phyloP scores from a whole-genome alignment of 208 protist genomes.

The Leishmania braziliensis region DNA sequence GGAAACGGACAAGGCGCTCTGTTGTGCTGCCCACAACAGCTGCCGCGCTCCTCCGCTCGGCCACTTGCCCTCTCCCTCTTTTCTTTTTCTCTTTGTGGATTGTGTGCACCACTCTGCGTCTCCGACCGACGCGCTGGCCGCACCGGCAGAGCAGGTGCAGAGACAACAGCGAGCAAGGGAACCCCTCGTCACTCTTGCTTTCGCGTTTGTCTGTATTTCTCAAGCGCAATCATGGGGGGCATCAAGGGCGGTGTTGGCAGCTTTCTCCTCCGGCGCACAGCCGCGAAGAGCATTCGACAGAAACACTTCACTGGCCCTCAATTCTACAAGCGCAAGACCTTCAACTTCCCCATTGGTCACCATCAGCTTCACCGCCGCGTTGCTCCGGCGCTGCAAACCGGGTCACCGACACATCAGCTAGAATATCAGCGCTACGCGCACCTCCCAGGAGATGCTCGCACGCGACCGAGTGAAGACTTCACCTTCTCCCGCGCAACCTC shows the following conservation, averaged over 20 bases:
- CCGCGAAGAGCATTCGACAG: constrained; percentile 72
- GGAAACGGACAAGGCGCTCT: background rate
- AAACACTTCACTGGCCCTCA: constrained; percentile 79
- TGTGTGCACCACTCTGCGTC: background rate
- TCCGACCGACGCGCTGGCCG: background rate
- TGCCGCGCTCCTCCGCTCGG: background rate
- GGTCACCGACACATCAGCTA: constrained; percentile 64
- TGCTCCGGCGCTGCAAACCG: constrained; percentile 41
- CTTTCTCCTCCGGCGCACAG: constrained; percentile 72
- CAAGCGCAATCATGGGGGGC: constrained; percentile 35
- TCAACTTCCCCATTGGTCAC: constrained; percentile 58
- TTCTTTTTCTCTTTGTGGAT: background rate
- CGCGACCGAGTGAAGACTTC: constrained; percentile 67
- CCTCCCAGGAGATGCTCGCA: constrained; percentile 68
- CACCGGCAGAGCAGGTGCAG: background rate
- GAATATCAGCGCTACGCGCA: constrained; percentile 68
- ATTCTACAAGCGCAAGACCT: constrained; percentile 79
- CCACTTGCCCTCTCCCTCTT: background rate
- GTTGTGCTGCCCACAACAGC: background rate
- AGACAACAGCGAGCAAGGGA: background rate
- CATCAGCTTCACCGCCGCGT: constrained; percentile 79
- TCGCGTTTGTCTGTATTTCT: background rate
- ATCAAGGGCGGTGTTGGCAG: constrained; percentile 81
- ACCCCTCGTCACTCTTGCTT: background rate
- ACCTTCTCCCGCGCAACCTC: constrained; percentile 36